Evolutionary conservation across 2,329 filamentous ascomycete species (phyloP), one percentile per base, ranked within the genome.

Genomic region (Colletotrichum eremochloae): DNA sequence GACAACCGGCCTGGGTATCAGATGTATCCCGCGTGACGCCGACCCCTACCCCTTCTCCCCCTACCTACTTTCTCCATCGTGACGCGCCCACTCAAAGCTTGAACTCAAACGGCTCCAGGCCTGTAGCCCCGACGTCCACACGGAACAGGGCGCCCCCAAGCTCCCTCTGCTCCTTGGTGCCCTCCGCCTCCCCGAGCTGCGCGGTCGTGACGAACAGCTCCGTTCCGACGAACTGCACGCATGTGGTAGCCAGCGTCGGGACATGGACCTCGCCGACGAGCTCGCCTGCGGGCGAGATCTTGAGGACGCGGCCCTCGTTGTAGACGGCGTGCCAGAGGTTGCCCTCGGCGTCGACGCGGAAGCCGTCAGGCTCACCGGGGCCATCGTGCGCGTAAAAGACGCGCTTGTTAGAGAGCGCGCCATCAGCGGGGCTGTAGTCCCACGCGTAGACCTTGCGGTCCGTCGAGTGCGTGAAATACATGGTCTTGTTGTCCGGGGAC

Each of bases 241-340:
- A 97, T 9, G 94, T 96, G 75, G 94, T 89, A 81, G 94, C 93
- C 73, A 87, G 87, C 15, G 95, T 97, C 5, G 95, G 94, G 75
- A 97, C 84, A 67, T 84, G 86, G 74, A 98, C 86, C 83, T 94
- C 89, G 8, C 93, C 94, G 6, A 95, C 85, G 40, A 97, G 82
- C 77, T 91, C 84, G 3, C 94, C 94, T 63, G 87, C 81, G 5
- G 91, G 89, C 60, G 88, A 90, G 78, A 97, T 92, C 80, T 93
- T 90, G 75, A 97, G 83, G 33, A 97, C 93, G 72, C 90, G 89
- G 71, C 89, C 86, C 74, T 92, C 93, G 66, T 94, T 94, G 79
- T 94, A 96, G n/a, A 96, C 86, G 9, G 94, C 93, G 73, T 93
- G 91, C 95, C 96, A 98, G 77, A 97, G 87, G 83, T 93, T 92